These are phyloP conservation scores for Symbiodinium pilosum DNA, from an alignment of 73 alveolate species.

Conservation along the genomic window DNA sequence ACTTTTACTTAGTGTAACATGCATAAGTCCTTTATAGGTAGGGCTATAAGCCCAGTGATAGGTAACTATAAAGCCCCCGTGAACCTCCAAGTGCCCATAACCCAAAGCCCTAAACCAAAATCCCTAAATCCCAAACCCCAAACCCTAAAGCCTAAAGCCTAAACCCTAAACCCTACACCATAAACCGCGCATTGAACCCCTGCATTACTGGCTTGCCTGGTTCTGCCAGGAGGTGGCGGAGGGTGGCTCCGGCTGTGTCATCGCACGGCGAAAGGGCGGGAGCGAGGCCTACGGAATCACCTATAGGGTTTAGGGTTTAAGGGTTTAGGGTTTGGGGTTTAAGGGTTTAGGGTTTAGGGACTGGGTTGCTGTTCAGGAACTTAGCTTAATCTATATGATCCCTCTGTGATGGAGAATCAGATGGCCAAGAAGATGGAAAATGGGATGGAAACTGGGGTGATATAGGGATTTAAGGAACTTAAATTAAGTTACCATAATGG, in stretches of 20 bases:
- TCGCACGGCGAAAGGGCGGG: background rate
- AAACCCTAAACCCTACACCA: background rate
- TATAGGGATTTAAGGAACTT: no score
- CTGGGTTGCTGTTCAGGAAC: background rate
- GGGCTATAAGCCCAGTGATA: no score
- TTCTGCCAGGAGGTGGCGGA: background rate
- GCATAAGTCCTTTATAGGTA: no score
- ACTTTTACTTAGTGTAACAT: no score
- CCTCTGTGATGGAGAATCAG: no score
- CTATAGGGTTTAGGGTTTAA: background rate
- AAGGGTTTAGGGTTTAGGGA: background rate
- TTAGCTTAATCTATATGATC: no score
- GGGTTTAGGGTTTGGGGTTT: background rate
- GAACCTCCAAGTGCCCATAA: no score
- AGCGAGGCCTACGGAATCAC: background rate
- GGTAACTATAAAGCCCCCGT: no score
- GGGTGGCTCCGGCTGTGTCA: background rate
- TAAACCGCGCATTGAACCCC: background rate
- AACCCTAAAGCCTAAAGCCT: background rate
- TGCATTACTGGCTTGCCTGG: no score
- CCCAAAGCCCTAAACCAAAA: background rate
- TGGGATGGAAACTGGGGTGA: no score
- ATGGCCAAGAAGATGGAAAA: no score
- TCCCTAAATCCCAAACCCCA: background rate
- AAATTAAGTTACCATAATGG: no score